Percentiles rank a stretch among this genome's conserved stretches.
Conservation (phyloP, 78 protist species). For the Dictyostelium discoideum region DNA sequence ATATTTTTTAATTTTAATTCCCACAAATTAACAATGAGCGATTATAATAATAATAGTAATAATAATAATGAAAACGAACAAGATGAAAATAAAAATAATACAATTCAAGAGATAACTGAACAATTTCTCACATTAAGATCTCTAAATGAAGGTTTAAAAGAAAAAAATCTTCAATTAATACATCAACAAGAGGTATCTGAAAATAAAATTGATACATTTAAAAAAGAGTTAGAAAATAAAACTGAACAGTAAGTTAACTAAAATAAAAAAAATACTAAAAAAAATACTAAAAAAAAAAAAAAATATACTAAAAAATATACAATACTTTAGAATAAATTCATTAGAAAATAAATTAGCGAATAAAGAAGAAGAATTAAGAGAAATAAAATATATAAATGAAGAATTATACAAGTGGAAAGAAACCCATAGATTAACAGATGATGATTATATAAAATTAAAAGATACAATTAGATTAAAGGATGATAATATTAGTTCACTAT, state of each 20-base stretch:
- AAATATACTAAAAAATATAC: too few relatives aligned
- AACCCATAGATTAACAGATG: slow-evolving; percentile 66
- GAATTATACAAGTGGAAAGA: slow-evolving; percentile 63
- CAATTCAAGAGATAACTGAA: slow-evolving; percentile 53
- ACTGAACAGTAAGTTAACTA: slow-evolving; percentile 21
- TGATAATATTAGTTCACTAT: slow-evolving; percentile 41
- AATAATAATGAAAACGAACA: neutral
- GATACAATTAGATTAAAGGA: slow-evolving; percentile 34
- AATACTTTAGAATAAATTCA: slow-evolving; percentile 2
- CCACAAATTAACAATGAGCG: neutral
- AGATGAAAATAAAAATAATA: neutral
- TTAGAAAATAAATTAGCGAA: neutral
- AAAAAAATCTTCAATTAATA: slow-evolving; percentile 47
- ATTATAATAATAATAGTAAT: neutral
- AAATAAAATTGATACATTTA: slow-evolving; percentile 24
- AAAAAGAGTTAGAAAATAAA: slow-evolving; percentile 46
- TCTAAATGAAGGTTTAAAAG: slow-evolving; percentile 44
- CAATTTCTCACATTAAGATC: slow-evolving; percentile 15
- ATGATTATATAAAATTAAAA: slow-evolving; percentile 48
- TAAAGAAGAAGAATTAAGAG: slow-evolving; percentile 43
- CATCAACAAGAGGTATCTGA: slow-evolving; percentile 61
- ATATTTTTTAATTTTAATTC: neutral
- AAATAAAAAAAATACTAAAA: too few relatives aligned
- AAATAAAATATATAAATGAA: slow-evolving; percentile 28
- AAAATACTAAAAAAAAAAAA: too few relatives aligned